Evolutionary conservation across 306 rosid genomes (phyloP), one percentile per base, ranked within the genome.

Genomic region (Oemleria cerasiformis): DNA sequence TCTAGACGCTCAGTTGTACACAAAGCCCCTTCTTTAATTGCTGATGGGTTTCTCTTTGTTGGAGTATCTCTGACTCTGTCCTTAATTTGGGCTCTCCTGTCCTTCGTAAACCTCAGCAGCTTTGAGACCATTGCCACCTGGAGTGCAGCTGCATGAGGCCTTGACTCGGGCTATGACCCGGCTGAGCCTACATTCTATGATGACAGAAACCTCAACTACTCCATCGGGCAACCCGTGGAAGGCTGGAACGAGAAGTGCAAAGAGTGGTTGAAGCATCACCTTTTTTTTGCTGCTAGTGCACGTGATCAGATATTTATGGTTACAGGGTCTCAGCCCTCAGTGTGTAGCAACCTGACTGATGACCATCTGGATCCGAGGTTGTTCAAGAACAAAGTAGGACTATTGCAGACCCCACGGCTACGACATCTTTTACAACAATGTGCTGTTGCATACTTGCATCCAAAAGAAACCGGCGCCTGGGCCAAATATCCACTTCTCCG

Each of bases 311-410:
- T 90, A 4, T 11, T 93, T 0, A 41, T 90, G 65, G 73, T 90
- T 6, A 90, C 88, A 0, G 98, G 98, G 36, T 90, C 97, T 2
- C 98, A 93, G 75, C 87, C 94, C 12, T 10, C 59, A 3, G 79
- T 84, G 54, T 90, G 98, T 50, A 67, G 70, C 60, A 88, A 90
- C 41, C 92, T 90, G 0, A 81, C 84, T 61, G 98, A 96, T 16
- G 94, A 93, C n/a, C 91, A 91, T 40, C 42, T 88, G 0, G 83
- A 88, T 0, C 57, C 86, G 4, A 55, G 92, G 57, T 80, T 83
- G 49, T 87, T 86, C 76, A 91, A 87, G 75, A 93, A 94, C 88
- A 94, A 94, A 68, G 97, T 91, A 0, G 96, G 96, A 94, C 50
- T 87, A 91, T 76, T 82, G 90, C 19, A 76, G 97, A 20, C 34